A percentile compares a stretch with the other conserved stretches of the same genome.
These are phyloP conservation scores for Verbascum thapsus DNA, from an alignment of 257 asterid genomes.

Conservation along the genomic window DNA sequence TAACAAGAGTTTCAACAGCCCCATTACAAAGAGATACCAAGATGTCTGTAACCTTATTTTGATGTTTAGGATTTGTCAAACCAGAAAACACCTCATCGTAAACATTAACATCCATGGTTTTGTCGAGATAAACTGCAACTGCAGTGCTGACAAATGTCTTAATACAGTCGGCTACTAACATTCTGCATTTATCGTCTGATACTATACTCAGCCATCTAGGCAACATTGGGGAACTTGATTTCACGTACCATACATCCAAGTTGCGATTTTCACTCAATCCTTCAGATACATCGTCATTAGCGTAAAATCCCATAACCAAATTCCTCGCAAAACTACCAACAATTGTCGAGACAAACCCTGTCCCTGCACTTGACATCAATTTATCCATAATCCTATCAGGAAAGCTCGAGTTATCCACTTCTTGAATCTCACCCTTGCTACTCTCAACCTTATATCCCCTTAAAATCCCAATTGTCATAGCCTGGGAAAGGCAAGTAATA, in stretches of 20 bases:
- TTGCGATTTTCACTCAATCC: conserved; percentile 37
- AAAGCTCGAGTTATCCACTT: conserved; percentile 40
- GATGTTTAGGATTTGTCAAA: conserved; percentile 90
- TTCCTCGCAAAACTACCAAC: conserved; percentile 89
- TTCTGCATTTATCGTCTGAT: conserved; percentile 62
- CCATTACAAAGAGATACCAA: conserved; percentile 87
- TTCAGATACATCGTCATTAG: conserved; percentile 38
- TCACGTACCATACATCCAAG: conserved; percentile 23
- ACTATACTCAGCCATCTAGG: conserved; percentile 63
- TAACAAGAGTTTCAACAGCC: conserved; percentile 85
- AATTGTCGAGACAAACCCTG: conserved; percentile 76
- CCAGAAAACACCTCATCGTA: conserved; percentile 85
- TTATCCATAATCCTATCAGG: conserved; percentile 69
- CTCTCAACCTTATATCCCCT: conserved; percentile 59
- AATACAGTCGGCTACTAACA: conserved; percentile 72
- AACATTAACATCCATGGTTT: conserved; percentile 81
- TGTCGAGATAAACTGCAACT: conserved; percentile 85
- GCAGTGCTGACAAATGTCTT: conserved; percentile 83
- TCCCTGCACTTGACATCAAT: conserved; percentile 78
- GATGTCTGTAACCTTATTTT: conserved; percentile 55
- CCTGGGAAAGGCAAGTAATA: conserved; percentile 50
- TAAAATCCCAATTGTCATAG: conserved; percentile 67
- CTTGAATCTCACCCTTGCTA: conserved; percentile 40
- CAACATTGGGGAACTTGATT: conserved; percentile 38
- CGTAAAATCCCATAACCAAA: conserved; percentile 74